Evolutionary conservation across 1,139 yeast genomes (phyloP).

Genomic region (Sugiyamaella pinicola): DNA sequence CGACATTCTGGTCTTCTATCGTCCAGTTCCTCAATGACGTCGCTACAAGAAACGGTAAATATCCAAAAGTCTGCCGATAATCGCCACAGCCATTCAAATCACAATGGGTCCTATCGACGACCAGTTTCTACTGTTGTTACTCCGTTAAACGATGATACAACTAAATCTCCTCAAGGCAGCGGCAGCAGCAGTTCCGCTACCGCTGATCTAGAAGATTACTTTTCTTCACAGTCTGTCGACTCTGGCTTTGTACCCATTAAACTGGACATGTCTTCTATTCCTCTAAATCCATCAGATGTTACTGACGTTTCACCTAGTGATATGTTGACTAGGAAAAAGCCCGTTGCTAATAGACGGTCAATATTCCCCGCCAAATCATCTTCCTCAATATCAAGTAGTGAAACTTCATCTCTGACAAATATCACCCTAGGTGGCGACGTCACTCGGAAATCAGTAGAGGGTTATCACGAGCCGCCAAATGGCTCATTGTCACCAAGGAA

Average conservation of each 20-base stretch:
- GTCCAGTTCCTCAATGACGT: constrained; percentile 7
- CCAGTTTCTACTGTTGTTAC: background rate
- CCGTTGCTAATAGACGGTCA: constrained; percentile 9
- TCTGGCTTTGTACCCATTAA: constrained; percentile 28
- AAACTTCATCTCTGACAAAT: constrained; percentile 3
- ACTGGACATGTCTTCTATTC: constrained; percentile 24
- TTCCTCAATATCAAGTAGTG: constrained; percentile 9
- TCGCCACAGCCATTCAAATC: background rate
- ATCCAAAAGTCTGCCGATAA: background rate
- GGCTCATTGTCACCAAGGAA: constrained; percentile 22
- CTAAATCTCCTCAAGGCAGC: background rate
- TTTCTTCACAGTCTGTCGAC: background rate
- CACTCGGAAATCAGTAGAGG: constrained; percentile 10
- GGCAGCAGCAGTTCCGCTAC: background rate
- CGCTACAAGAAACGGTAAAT: background rate
- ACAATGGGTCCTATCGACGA: background rate
- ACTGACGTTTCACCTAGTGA: constrained; percentile 2
- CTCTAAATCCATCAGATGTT: constrained; percentile 11
- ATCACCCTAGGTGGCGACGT: background rate
- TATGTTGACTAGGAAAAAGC: background rate
- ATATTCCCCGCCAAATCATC: constrained; percentile 12
- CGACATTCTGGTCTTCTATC: constrained; percentile 5
- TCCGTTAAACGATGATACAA: background rate
- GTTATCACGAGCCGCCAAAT: constrained; percentile 17
- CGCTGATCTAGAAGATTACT: constrained; percentile 5